phyloP scores from a whole-genome alignment of 2,329 filamentous ascomycete genomes.

The Hypoxylon sp. region DNA sequence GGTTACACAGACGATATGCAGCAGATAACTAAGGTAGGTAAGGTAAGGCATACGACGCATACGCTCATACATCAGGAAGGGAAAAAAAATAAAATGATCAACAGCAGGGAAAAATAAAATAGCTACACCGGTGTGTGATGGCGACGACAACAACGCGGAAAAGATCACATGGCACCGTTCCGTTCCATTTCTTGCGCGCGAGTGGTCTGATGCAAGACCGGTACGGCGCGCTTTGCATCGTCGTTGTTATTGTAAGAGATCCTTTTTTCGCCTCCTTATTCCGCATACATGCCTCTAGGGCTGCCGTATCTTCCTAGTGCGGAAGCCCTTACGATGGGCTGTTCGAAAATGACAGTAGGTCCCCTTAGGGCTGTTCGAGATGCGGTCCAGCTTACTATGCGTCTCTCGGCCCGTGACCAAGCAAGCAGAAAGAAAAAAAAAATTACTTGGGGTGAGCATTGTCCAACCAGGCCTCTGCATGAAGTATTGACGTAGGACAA shows the following conservation, averaged over 20 bases:
- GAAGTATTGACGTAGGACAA: constrained; percentile 39
- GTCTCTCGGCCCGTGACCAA: constrained; percentile 37
- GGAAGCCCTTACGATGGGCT: constrained; percentile 10
- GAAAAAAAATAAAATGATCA: constrained; percentile 3
- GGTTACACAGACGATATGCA: constrained; percentile 31
- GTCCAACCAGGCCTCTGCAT: constrained; percentile 34
- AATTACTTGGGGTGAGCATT: constrained; percentile 19
- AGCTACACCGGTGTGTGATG: constrained; percentile 11
- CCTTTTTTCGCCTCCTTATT: constrained; percentile 1
- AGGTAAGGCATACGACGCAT: constrained; percentile 5
- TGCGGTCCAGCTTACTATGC: constrained; percentile 39
- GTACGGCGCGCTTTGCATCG: constrained; percentile 14
- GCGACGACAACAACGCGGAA: constrained; percentile 28
- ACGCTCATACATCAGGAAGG: constrained; percentile 10
- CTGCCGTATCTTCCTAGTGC: constrained; percentile 4
- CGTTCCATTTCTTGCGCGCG: constrained; percentile 26
- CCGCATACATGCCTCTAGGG: background rate
- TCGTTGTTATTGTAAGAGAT: constrained; percentile 1
- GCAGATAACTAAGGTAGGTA: background rate
- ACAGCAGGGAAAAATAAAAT: constrained; percentile 10
- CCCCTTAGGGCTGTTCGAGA: constrained; percentile 12
- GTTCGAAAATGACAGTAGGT: constrained; percentile 3
- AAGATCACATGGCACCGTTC: constrained; percentile 25
- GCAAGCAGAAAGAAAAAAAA: background rate
- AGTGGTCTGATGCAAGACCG: constrained; percentile 23